Conservation (phyloP, 768 basidiomycete species). For the Rhodosporidiobolus odoratus region DNA sequence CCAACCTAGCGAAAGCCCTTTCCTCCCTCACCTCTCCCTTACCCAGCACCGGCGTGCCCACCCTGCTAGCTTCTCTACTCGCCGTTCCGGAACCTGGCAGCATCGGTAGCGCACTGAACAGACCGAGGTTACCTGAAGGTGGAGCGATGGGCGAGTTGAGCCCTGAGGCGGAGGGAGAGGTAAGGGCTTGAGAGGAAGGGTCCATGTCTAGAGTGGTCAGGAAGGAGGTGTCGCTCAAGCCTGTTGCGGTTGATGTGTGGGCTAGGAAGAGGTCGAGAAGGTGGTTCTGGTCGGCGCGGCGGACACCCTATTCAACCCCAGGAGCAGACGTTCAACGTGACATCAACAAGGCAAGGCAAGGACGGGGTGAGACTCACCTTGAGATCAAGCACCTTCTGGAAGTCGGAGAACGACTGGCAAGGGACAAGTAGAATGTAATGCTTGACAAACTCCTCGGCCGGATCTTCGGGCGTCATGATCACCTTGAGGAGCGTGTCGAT, state of each 20-base stretch:
- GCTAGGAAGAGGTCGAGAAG: conserved; percentile 87
- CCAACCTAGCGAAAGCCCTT: conserved; percentile 26
- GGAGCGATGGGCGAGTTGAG: conserved; percentile 41
- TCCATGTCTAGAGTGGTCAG: conserved; percentile 95
- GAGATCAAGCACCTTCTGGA: conserved; percentile 73
- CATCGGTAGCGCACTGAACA: conserved; percentile 20
- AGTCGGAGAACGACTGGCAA: conserved; percentile 91
- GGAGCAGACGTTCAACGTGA: background rate
- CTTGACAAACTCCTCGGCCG: conserved; percentile 85
- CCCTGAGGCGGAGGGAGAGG: conserved; percentile 29
- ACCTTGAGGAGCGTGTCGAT: conserved; percentile 92
- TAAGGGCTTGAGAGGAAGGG: conserved; percentile 48
- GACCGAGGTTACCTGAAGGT: background rate
- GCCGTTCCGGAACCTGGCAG: background rate
- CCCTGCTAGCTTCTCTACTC: conserved; percentile 16
- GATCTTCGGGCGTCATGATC: conserved; percentile 91
- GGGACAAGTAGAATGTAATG: conserved; percentile 93
- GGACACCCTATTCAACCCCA: conserved; percentile 63
- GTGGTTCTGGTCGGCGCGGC: conserved; percentile 75
- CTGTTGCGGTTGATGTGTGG: conserved; percentile 83
- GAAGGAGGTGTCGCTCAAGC: conserved; percentile 85
- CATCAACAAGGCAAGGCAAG: too few species aligned
- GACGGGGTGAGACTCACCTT: conserved; percentile 22
- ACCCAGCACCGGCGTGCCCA: conserved; percentile 6
- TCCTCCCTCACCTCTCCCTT: background rate